phyloP scores from a whole-genome alignment of 768 basidiomycete genomes.

The Suillus subaureus region DNA sequence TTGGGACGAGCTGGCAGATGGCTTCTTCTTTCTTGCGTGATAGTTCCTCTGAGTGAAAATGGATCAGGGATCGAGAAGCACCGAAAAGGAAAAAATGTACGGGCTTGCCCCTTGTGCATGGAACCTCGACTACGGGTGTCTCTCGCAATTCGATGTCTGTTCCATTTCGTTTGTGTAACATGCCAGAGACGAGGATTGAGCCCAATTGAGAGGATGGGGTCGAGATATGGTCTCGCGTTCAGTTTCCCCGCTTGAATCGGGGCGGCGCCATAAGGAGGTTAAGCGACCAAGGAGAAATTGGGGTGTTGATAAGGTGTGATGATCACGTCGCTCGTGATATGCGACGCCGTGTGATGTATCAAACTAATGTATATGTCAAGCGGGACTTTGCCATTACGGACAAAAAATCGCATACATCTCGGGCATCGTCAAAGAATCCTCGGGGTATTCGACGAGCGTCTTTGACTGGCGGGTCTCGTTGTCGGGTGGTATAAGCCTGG shows the following conservation, averaged over 20 bases:
- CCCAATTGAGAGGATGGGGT: not conserved
- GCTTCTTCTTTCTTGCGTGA: not conserved
- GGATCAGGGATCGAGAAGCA: not conserved
- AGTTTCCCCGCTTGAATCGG: not conserved
- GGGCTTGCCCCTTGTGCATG: not conserved
- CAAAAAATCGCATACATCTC: not conserved
- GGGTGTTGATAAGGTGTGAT: not conserved
- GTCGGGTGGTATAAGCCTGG: not conserved
- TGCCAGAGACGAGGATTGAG: not conserved
- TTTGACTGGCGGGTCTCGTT: too few species aligned
- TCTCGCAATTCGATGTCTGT: not conserved
- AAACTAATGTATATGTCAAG: not conserved
- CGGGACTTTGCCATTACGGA: not conserved
- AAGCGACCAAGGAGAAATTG: not conserved
- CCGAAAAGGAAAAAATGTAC: not conserved
- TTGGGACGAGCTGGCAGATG: not conserved
- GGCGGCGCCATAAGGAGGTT: not conserved
- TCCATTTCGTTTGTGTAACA: not conserved
- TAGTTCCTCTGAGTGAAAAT: not conserved
- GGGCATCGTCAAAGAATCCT: not conserved
- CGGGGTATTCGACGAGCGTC: not conserved
- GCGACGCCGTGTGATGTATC: too few species aligned
- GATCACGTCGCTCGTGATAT: not conserved
- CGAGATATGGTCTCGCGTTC: not conserved
- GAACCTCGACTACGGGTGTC: not conserved